A percentile compares a stretch with the other conserved stretches of the same genome.
Conservation (phyloP, 2,329 filamentous ascomycete genomes). For the Stachybotrys echinatus region DNA sequence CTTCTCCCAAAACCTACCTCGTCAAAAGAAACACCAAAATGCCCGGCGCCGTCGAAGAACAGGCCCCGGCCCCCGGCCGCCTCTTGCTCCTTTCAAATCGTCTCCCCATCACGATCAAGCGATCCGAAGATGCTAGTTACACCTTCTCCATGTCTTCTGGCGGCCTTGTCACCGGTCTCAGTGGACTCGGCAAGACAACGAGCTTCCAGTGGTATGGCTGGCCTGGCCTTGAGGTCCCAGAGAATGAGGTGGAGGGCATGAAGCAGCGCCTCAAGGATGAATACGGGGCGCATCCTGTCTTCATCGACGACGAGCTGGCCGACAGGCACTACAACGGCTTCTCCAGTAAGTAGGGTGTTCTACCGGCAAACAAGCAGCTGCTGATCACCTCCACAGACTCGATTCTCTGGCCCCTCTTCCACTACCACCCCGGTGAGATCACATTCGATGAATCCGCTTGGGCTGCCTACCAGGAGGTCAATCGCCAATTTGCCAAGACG, state of each 20-base stretch:
- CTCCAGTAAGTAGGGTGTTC: constrained; percentile 63
- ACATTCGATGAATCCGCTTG: constrained; percentile 95
- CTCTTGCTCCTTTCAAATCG: constrained; percentile 91
- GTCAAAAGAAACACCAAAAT: constrained; percentile 17
- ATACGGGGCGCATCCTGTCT: constrained; percentile 85
- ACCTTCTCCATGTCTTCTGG: constrained; percentile 95
- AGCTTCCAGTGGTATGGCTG: constrained; percentile 99
- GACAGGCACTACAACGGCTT: constrained; percentile 98
- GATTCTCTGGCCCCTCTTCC: constrained; percentile 97
- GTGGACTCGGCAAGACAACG: constrained; percentile 84
- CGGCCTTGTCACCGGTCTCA: constrained; percentile 88
- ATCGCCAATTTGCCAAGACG: constrained; percentile 83
- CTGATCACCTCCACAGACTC: constrained; percentile 55
- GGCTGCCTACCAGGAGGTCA: constrained; percentile 89
- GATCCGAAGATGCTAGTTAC: constrained; percentile 85
- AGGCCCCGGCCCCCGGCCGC: constrained; percentile 34
- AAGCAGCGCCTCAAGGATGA: constrained; percentile 77
- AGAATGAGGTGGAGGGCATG: constrained; percentile 70
- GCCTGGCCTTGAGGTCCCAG: constrained; percentile 89
- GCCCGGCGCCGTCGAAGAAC: constrained; percentile 28
- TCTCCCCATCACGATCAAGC: constrained; percentile 93
- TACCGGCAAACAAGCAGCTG: not conserved
- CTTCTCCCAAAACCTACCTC: not conserved
- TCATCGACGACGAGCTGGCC: constrained; percentile 87
- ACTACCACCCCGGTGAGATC: constrained; percentile 97